Evolutionary conservation across 768 basidiomycete species (phyloP), one percentile per base, ranked within the genome.

Genomic region (Mycena alexandri): DNA sequence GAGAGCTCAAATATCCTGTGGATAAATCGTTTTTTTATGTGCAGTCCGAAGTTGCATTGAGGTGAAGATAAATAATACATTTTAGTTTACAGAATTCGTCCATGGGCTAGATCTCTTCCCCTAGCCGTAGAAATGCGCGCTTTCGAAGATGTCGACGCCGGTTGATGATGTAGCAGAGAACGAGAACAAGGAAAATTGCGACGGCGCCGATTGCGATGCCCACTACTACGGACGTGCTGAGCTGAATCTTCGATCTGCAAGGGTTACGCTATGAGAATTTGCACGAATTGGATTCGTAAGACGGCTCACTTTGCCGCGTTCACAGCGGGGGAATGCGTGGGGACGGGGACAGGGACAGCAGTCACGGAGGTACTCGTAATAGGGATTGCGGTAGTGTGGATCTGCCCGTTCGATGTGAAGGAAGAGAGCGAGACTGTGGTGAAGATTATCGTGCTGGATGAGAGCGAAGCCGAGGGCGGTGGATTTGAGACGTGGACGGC

Each of bases 201-300:
- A 69, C 59, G 6, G 59, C 68, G 25, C 52, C 63, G 33, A 69
- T 22, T 6, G 68, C 68, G 12, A 61, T 38, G 25, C 68, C 68
- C 13, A 65, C 43, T 22, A 14, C 13, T 14, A 51, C 29, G 25
- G 41, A 42, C 7, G 48, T 62, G n/a, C 46, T 62, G 14, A 19
- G 57, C 8, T 33, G 34, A 13, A 52, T 33, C 38, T 11, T 10
- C 34, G 59, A 47, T 19, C 53, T 65, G 38, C 38, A 34, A 63
- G 48, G 3, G 7, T 7, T 55, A 21, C 54, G 61, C 6, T 29
- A 29, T 29, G 29, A 29, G 29, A 3, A 29, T 29, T 29, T 6
- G 29, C 6, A 29, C 29, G 29, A 29, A 29, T 29, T 29, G 29
- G 29, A 6, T 6, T 29, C 6, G 3, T 59, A 2, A 29, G 13